These are phyloP conservation scores for Exophiala viscosa DNA, from an alignment of 2,329 filamentous ascomycete species.

Conservation along the genomic window DNA sequence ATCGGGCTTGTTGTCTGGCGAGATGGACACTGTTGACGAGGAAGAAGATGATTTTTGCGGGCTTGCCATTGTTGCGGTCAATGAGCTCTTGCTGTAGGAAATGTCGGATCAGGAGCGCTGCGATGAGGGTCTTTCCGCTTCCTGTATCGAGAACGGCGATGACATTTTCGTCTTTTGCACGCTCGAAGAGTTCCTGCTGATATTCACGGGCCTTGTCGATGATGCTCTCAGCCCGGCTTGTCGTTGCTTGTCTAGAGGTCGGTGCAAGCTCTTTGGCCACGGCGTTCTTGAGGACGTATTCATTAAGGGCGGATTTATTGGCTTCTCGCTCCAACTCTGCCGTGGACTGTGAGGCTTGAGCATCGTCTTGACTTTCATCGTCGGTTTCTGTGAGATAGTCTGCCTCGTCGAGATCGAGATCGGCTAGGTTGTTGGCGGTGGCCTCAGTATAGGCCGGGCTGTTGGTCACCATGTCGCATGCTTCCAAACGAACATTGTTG, in stretches of 20 bases:
- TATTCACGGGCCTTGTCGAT: conserved; percentile 82
- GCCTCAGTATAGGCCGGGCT: neutral
- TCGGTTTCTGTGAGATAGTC: conserved; percentile 12
- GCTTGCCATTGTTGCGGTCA: conserved; percentile 57
- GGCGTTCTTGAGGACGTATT: conserved; percentile 13
- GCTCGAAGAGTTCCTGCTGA: conserved; percentile 85
- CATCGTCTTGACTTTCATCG: conserved; percentile 3
- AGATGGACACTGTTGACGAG: conserved; percentile 70
- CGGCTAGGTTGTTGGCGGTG: neutral
- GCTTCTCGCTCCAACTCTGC: conserved; percentile 3
- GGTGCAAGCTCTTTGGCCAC: conserved; percentile 1
- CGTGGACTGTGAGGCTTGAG: neutral
- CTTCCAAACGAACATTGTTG: neutral
- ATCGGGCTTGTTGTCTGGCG: conserved; percentile 82
- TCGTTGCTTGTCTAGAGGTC: conserved; percentile 33
- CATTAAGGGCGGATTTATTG: conserved; percentile 16
- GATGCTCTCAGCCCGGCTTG: conserved; percentile 56
- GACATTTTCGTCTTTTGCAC: conserved; percentile 76
- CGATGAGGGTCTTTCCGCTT: conserved; percentile 94
- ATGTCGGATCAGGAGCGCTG: conserved; percentile 75
- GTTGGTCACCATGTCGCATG: neutral
- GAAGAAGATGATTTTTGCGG: conserved; percentile 74
- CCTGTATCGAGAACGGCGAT: conserved; percentile 74
- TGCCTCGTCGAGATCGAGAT: neutral
- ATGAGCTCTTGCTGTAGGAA: conserved; percentile 74